Evolutionary conservation across 116 monocot species (phyloP), one percentile per base, ranked within the genome.

Genomic region (Trichopus zeylanicus): DNA sequence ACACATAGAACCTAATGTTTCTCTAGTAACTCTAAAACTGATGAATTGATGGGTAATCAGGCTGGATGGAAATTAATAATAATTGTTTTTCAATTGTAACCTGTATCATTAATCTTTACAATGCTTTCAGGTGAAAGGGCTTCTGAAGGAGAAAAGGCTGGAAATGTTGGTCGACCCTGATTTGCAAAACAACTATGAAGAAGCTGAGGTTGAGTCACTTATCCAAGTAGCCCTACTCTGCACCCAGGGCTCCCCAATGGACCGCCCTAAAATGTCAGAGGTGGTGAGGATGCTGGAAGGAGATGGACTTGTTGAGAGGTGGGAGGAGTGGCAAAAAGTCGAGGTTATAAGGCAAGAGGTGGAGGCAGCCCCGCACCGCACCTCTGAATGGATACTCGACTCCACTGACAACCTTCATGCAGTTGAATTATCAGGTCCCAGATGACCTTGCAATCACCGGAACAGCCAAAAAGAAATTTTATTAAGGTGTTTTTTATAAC

Each of bases 251-350:
- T 82, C 93, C 1, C 89, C 89, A 39, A 70, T 69, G 56, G 93
- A 93, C 1, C 74, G 89, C 22, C 93, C 93, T 4, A 88, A 85
- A 65, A 93, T 88, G 93, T 85, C 88, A 9, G 93, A 93, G 27
- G 93, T 88, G 19, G 93, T 93, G 58, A 76, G 93, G 47, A 93
- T 93, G 93, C 89, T 93, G 0, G 93, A 93, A 85, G 93, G 93
- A 4, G 93, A 93, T 29, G 93, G 93, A 6, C 84, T 93, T 54
- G 93, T 85, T 0, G 93, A 93, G 70, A 82, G 89, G 59, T 93
- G 93, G 93, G 93, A 93, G 65, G 85, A 88, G 39, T 93, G 93
- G 89, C 93, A 93, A 53, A 88, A 88, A 61, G 85, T 88, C 4
- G 93, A 93, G 56, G 85, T 93, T 48, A 60, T 85, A 16, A 69